Evolutionary conservation across 306 rosid species (phyloP).

Genomic region (Fragaria ananassa): DNA sequence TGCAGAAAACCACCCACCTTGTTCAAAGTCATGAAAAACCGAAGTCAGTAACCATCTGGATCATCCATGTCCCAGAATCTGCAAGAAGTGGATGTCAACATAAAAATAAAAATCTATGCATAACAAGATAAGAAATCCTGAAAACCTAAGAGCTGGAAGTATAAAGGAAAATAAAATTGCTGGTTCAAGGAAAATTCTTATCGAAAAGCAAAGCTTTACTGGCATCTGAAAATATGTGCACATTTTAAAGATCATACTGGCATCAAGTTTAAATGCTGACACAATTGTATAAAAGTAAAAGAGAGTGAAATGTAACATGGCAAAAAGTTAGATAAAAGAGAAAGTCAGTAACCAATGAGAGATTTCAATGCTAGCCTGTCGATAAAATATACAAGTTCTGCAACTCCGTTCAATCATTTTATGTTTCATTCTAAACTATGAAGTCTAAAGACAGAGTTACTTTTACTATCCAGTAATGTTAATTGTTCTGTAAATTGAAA

Average conservation of each 20-base stretch:
- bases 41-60: slow-evolving; percentile 80
- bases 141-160: not conserved
- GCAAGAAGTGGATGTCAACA: slow-evolving; percentile 6
- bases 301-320: not conserved
- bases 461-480: not conserved
- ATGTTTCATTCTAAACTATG: not conserved
- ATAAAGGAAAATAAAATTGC: not conserved
- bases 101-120: not conserved
- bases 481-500: not conserved
- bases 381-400: not conserved
- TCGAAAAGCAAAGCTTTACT: not conserved
- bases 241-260: not conserved
- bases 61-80: slow-evolving; percentile 94
- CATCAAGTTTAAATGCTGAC: not conserved
- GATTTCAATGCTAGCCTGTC: not conserved
- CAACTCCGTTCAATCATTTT: not conserved
- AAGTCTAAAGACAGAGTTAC: not conserved
- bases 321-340: not conserved
- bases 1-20: slow-evolving; percentile 76
- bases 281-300: not conserved
- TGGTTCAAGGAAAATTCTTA: not conserved
- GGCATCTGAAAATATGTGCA: not conserved
- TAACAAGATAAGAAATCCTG: not conserved
- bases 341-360: not conserved
- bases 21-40: slow-evolving; percentile 79